Evolutionary conservation across 177 flowering plant species (phyloP).

Genomic region (Vitis hybrid): DNA sequence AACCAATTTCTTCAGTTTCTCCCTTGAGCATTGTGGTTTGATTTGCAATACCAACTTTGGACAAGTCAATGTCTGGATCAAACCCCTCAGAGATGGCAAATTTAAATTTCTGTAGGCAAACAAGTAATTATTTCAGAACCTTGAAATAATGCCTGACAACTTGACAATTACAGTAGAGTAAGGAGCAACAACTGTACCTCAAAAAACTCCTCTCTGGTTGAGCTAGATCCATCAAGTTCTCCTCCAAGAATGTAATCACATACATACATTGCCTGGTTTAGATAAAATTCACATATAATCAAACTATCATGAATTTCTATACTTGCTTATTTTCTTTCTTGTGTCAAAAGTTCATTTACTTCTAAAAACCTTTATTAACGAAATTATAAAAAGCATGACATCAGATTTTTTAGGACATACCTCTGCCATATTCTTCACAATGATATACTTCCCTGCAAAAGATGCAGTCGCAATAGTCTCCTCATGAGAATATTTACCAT

Average conservation of each 20-base stretch:
- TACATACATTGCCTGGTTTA: conserved; percentile 75
- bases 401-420: conserved; percentile 28
- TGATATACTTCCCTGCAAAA: conserved; percentile 83
- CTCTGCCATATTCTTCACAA: conserved; percentile 89
- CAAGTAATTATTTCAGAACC: conserved; percentile 6
- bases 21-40: conserved; percentile 99
- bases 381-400: background rate
- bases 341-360: background rate
- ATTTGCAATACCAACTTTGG: conserved; percentile 86
- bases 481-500: conserved; percentile 92
- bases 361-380: background rate
- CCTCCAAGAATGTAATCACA: conserved; percentile 95
- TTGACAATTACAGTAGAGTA: background rate
- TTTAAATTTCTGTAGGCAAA: conserved; percentile 81
- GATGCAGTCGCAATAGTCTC: conserved; percentile 97
- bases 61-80: conserved; percentile 84
- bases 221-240: conserved; percentile 91
- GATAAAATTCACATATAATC: conserved; percentile 3
- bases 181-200: conserved; percentile 44
- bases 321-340: background rate
- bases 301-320: background rate
- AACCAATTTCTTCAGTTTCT: conserved; percentile 97
- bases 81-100: conserved; percentile 81
- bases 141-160: background rate
- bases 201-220: conserved; percentile 77